A percentile compares a stretch with the other conserved stretches of the same genome.
phyloP scores from a whole-genome alignment of 2,329 filamentous ascomycete genomes.

The Fusarium circinatum region DNA sequence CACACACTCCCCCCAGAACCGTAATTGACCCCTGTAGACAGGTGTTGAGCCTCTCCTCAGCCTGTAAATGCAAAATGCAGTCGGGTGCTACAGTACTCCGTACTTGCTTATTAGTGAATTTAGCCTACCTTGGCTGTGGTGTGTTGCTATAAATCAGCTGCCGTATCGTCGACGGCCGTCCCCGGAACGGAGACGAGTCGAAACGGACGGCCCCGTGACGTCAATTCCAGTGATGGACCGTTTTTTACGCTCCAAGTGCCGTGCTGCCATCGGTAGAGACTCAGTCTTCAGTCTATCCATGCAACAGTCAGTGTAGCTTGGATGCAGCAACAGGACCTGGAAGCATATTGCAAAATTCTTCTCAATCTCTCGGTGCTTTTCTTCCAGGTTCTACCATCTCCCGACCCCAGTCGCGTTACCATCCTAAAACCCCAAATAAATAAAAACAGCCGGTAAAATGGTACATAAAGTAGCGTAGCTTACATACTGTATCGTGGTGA shows the following conservation, averaged over 20 bases:
- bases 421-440: not conserved
- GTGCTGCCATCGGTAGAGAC: not conserved
- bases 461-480: not conserved
- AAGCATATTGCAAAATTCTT: not conserved
- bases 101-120: not conserved
- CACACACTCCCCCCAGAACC: conserved; percentile 6
- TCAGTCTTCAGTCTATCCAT: not conserved
- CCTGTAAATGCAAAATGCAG: not conserved
- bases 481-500: conserved; percentile 10
- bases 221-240: conserved; percentile 9
- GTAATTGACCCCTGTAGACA: not conserved
- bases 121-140: conserved; percentile 6
- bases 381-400: conserved; percentile 15
- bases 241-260: conserved; percentile 15
- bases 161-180: conserved; percentile 16
- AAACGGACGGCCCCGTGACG: conserved; percentile 32
- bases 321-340: not conserved
- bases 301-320: not conserved
- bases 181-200: conserved; percentile 8
- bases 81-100: too few species aligned
- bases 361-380: not conserved
- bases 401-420: conserved; percentile 21
- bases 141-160: conserved; percentile 22
- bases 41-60: conserved; percentile 18
- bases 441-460: conserved; percentile 8